Evolutionary conservation across 2,329 filamentous ascomycete species (phyloP), one percentile per base, ranked within the genome.

Genomic region (Tolypocladium paradoxum): DNA sequence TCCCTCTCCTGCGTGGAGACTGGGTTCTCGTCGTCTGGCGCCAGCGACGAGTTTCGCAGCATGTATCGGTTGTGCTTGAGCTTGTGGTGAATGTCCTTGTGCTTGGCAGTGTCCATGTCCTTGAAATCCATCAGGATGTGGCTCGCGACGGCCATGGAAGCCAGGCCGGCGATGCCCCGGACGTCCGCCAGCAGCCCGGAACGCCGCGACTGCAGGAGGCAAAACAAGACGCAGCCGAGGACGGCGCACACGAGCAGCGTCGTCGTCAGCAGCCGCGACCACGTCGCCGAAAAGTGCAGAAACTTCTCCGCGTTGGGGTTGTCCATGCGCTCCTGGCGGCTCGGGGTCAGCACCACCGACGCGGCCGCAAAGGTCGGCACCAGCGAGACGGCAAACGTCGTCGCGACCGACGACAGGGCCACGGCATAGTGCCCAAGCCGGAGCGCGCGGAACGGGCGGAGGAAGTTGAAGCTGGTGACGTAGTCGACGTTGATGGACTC

Each of bases 61-160:
- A 84, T 78, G 59, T 89, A 90, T 37, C 85, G 80, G 55, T 81
- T 78, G 31, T 80, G 68, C 56, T 82, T 83, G n/a, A 90, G 73
- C 59, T 77, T 79, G 49, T 81, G 73, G 64, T 89, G 85, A 43
- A 90, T 88, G 51, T 83, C 78, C 49, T 81, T 72, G 52, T 84
- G 81, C 5, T 76, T 81, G 8, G 81, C 84, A 1, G 81, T 79
- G 62, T 90, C 86, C 69, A 87, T 79, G 53, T 83, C 83, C 57
- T 82, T 82, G 62, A 90, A 89, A 62, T 90, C 86, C 68, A 82
- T 83, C 57, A 89, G 70, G 63, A 89, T 87, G 58, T 89, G 85
- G 57, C 79, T 83, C 56, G 81, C 80, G 3, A 87, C 85, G 11
- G 86, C 85, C 85, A 90, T 88, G 53, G 85, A 82, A 6, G 86